These are phyloP conservation scores for Neofusicoccum umdonicola DNA, from an alignment of 2,329 filamentous ascomycete genomes.

Conservation along the genomic window DNA sequence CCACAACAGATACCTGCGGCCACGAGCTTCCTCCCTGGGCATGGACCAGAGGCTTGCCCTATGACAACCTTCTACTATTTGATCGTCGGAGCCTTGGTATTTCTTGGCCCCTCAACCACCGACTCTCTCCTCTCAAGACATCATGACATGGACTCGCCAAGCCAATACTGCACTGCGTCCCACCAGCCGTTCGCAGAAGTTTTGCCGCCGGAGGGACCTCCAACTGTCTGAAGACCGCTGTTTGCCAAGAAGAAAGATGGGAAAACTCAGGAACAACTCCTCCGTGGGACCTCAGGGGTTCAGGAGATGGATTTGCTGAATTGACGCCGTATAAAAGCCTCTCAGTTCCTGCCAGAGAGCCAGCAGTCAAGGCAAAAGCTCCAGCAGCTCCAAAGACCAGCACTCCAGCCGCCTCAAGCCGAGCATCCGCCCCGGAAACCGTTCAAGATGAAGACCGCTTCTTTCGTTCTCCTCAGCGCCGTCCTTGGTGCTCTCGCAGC, in stretches of 20 bases:
- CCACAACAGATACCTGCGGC: background rate
- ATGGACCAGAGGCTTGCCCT: background rate
- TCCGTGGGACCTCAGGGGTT: background rate
- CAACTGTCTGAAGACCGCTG: background rate
- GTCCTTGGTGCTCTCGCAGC: conserved; percentile 2
- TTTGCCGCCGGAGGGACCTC: background rate
- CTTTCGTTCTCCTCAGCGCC: background rate
- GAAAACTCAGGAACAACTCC: background rate
- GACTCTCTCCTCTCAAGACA: background rate
- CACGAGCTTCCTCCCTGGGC: background rate
- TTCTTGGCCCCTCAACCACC: background rate
- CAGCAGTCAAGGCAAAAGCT: background rate
- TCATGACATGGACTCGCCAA: background rate
- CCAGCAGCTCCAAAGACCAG: background rate
- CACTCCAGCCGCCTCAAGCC: background rate
- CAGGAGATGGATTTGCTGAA: background rate
- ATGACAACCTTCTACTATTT: background rate
- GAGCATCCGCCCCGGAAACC: background rate
- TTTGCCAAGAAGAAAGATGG: background rate
- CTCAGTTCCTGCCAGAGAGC: background rate
- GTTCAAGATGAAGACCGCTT: background rate
- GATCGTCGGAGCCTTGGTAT: background rate
- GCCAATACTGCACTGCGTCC: background rate
- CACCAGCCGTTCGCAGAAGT: background rate
- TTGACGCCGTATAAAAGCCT: background rate